Conservation (phyloP, 1,284 basidiomycete species). For the Trametes sp. region DNA sequence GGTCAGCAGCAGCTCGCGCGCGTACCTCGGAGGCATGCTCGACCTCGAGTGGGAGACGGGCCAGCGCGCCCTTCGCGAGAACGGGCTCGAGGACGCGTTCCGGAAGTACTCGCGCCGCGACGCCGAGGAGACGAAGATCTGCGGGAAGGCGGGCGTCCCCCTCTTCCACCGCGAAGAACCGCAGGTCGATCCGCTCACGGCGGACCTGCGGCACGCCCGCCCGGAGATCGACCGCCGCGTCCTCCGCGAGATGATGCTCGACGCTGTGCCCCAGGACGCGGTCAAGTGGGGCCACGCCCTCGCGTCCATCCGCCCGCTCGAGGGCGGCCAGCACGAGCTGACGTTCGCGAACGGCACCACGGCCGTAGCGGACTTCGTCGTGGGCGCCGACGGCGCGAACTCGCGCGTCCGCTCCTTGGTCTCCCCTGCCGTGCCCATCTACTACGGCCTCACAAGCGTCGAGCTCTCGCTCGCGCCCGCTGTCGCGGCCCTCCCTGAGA, state of each 20-base stretch:
- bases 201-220: background rate
- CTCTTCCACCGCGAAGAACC: background rate
- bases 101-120: background rate
- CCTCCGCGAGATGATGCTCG: background rate
- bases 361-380: conserved; percentile 35
- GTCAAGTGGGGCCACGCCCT: conserved; percentile 9
- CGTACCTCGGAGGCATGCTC: conserved; percentile 18
- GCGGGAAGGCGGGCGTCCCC: background rate
- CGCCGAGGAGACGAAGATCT: background rate
- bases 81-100: conserved; percentile 8
- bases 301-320: background rate
- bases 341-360: background rate
- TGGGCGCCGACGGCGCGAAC: conserved; percentile 57
- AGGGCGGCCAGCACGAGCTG: background rate
- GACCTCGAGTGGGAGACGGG: conserved; percentile 15
- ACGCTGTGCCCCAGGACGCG: background rate
- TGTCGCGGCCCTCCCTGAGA: background rate
- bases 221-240: conserved; percentile 10
- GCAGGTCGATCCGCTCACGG: background rate
- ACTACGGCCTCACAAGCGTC: background rate
- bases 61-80: conserved; percentile 18
- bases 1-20: background rate
- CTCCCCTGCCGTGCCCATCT: background rate
- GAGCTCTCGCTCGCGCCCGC: conserved; percentile 1
- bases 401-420: conserved; percentile 46